These are phyloP conservation scores for Starmerella scarabaei DNA, from an alignment of 805 yeast genomes.

Conservation along the genomic window DNA sequence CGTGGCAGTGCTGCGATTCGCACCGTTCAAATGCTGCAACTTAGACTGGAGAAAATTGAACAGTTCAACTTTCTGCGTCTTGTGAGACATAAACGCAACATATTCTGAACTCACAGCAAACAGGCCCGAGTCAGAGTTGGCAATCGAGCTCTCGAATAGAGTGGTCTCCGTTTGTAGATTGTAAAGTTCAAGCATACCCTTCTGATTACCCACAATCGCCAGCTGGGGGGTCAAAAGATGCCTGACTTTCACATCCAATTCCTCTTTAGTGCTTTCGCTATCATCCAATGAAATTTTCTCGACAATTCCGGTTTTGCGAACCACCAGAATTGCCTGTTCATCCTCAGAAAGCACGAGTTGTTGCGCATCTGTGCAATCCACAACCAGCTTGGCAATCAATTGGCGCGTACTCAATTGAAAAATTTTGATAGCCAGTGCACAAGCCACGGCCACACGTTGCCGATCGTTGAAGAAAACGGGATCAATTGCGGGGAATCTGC, in stretches of 20 bases:
- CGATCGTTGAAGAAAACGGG: conserved; percentile 29
- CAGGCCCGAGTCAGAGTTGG: conserved; percentile 18
- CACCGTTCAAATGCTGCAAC: neutral
- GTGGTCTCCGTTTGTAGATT: conserved; percentile 1
- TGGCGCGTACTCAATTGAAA: conserved; percentile 28
- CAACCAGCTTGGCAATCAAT: conserved; percentile 26
- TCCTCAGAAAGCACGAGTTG: conserved; percentile 25
- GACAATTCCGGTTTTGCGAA: conserved; percentile 14
- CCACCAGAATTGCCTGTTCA: conserved; percentile 24
- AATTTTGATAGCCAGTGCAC: conserved; percentile 29
- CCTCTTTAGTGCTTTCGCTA: conserved; percentile 2
- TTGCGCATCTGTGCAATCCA: conserved; percentile 25
- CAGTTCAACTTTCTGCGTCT: conserved; percentile 10
- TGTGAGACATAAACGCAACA: conserved; percentile 20
- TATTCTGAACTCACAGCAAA: conserved; percentile 24
- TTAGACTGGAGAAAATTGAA: conserved; percentile 3
- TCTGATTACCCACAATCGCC: conserved; percentile 6
- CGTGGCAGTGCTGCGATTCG: conserved; percentile 5
- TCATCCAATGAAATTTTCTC: conserved; percentile 16
- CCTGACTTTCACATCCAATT: conserved; percentile 10
- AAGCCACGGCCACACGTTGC: conserved; percentile 27
- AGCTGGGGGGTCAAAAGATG: conserved; percentile 1
- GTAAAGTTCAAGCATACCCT: conserved; percentile 11
- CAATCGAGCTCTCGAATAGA: conserved; percentile 1
- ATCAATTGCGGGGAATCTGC: conserved; percentile 26